phyloP scores from a whole-genome alignment of 2,329 filamentous ascomycete species.

The Cryphonectria parasitica region DNA sequence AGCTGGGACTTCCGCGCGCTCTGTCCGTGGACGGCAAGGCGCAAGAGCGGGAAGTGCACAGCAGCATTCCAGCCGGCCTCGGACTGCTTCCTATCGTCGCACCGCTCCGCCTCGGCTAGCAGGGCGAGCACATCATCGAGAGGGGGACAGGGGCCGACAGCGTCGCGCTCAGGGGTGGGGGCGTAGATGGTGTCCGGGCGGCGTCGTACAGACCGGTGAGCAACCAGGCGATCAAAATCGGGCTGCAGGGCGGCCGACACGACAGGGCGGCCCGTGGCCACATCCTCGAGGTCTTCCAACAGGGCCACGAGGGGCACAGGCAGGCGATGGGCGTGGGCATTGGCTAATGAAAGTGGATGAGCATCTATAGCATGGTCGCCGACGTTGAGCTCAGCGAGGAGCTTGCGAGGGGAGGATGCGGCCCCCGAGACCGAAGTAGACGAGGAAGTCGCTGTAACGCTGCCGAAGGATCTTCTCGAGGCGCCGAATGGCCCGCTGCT shows the following conservation, averaged over 20 bases:
- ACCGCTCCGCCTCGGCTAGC: not conserved
- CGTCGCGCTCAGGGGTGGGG: not conserved
- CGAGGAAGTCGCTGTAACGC: not conserved
- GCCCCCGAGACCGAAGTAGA: not conserved
- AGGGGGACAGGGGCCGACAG: not conserved
- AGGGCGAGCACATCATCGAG: not conserved
- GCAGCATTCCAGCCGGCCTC: slow-evolving; percentile 4
- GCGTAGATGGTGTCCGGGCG: not conserved
- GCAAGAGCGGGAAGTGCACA: not conserved
- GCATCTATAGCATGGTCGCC: not conserved
- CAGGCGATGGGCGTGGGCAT: not conserved
- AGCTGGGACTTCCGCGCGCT: not conserved
- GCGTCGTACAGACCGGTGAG: not conserved
- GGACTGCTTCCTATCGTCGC: slow-evolving; percentile 5
- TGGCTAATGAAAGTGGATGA: not conserved
- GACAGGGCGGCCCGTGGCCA: not conserved
- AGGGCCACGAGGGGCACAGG: not conserved
- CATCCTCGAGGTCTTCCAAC: not conserved
- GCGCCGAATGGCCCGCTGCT: not conserved
- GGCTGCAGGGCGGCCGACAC: not conserved
- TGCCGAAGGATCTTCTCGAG: not conserved
- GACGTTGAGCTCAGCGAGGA: not conserved
- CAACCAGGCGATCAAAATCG: not conserved
- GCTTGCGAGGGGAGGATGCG: not conserved
- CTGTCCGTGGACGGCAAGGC: not conserved